Base-by-base conservation (phyloP, 495 filamentous ascomycete species). In the Bryoglossum gracile region DNA sequence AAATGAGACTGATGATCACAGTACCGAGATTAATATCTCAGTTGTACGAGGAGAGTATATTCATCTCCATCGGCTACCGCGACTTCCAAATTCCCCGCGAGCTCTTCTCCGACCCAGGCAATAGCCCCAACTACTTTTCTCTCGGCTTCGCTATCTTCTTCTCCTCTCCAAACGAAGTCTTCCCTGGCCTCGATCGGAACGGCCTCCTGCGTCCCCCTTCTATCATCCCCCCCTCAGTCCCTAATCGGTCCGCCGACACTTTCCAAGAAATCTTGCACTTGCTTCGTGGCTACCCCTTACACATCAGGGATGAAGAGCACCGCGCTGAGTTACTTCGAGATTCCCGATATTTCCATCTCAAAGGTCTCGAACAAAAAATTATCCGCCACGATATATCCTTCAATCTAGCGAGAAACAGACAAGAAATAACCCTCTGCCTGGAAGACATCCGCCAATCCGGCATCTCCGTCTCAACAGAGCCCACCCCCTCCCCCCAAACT, bases 91-190 rank as follows among this genome's bases (percentile, higher is more conserved):
- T 98, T 43, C 84, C 91, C 3, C 82, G 89, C 24, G 88, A 95
- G 55, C 75, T 94, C 49, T 94, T 98, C 66, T 82, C 80, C 9
- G 71, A 73, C 19, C 87, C 86, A 9, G 91, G 92, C 3, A 88
- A 98, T 64, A 81, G 80, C 23, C 89, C 89, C 4, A 98, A 98
- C 65, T 98, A 90, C 76, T 98, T 98, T 71, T 81, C 88, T 4
- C 77, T 98, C 5, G 91, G 91, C 43, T 95, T 95, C 60, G 83
- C 82, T 9, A 79, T 89, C 60, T 94, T 94, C 71, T 94, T 96
- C 67, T 78, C 81, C 21, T 80, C 80, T 1, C 86, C 86, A 2
- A 68, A 77, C 19, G 83, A 94, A 56, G 75, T 89, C 35, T 95
- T 95, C 58, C 91, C 91, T 0, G 92, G 92, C 2, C 76, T 96